A percentile compares a stretch with the other conserved stretches of the same genome.
These are phyloP conservation scores for Thozetella sp. DNA, from an alignment of 495 filamentous ascomycete species.

Conservation along the genomic window DNA sequence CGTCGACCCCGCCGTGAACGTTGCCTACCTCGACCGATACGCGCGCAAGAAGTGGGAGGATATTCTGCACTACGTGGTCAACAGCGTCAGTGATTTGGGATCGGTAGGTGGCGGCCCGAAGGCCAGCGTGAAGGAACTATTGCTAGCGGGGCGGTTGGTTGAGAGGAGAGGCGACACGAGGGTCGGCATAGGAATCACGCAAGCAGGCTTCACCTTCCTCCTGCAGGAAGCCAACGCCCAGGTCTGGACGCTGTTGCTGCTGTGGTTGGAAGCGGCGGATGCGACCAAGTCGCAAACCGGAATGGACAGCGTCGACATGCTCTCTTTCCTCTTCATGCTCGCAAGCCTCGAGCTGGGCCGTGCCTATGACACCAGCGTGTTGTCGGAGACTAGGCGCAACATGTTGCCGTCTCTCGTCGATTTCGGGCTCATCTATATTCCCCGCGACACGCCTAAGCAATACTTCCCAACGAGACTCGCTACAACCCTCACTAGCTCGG, in stretches of 20 bases:
- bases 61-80: conserved; percentile 92
- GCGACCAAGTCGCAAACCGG: conserved; percentile 50
- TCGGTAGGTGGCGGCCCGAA: conserved; percentile 55
- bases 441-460: conserved; percentile 51
- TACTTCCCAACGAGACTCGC: conserved; percentile 96
- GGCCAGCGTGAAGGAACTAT: conserved; percentile 77
- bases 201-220: conserved; percentile 91
- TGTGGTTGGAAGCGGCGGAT: conserved; percentile 88
- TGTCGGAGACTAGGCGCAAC: conserved; percentile 78
- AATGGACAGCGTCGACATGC: conserved; percentile 89
- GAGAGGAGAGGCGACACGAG: conserved; percentile 57
- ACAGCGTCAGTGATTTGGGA: conserved; percentile 45
- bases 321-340: conserved; percentile 95
- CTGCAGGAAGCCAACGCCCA: conserved; percentile 94
- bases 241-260: conserved; percentile 91
- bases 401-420: conserved; percentile 86
- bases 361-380: conserved; percentile 78
- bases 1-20: conserved; percentile 57
- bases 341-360: conserved; percentile 89
- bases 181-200: conserved; percentile 69
- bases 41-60: conserved; percentile 91
- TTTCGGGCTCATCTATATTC: conserved; percentile 83
- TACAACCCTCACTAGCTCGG: conserved; percentile 84
- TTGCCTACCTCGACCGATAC: conserved; percentile 80
- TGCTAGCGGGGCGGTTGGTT: conserved; percentile 80